A percentile compares a stretch with the other conserved stretches of the same genome.
phyloP scores from a whole-genome alignment of 208 protist genomes.

The Strigomonas culicis region DNA sequence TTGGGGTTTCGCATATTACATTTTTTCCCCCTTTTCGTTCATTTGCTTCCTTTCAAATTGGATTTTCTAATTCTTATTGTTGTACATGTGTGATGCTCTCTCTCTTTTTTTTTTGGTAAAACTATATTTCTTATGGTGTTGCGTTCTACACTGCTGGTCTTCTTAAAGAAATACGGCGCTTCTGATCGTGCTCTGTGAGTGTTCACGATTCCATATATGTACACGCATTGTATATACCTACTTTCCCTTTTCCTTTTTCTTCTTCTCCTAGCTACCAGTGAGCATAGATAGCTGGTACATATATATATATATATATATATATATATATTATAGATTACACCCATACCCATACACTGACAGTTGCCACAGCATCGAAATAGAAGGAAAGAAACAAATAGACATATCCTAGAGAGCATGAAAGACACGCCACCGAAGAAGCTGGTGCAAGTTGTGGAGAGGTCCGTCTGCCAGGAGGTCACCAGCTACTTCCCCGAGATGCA shows the following conservation, averaged over 20 bases:
- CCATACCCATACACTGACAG: background rate
- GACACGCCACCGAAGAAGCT: background rate
- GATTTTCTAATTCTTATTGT: too few species aligned
- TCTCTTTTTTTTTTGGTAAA: constrained; percentile 10
- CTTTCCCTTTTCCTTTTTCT: constrained; percentile 18
- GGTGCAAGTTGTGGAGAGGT: background rate
- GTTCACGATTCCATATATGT: too few species aligned
- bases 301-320: background rate
- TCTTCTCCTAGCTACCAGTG: too few species aligned
- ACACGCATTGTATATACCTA: background rate
- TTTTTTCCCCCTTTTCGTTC: background rate
- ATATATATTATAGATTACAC: constrained; percentile 12
- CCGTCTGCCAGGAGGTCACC: constrained; percentile 42
- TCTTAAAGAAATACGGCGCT: background rate
- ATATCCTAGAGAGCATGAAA: background rate
- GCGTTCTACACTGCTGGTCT: constrained; percentile 7
- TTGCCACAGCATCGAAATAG: background rate
- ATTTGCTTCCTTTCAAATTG: too few species aligned
- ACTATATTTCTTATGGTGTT: constrained; percentile 3
- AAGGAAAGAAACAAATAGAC: background rate
- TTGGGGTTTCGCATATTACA: constrained; percentile 4
- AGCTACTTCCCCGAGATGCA: constrained; percentile 51
- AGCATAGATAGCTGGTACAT: too few species aligned
- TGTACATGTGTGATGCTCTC: background rate
- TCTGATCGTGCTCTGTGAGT: too few species aligned